Evolutionary conservation across 495 filamentous ascomycete species (phyloP), one percentile per base, ranked within the genome.

Genomic region (Aspergillus saccharolyticus): DNA sequence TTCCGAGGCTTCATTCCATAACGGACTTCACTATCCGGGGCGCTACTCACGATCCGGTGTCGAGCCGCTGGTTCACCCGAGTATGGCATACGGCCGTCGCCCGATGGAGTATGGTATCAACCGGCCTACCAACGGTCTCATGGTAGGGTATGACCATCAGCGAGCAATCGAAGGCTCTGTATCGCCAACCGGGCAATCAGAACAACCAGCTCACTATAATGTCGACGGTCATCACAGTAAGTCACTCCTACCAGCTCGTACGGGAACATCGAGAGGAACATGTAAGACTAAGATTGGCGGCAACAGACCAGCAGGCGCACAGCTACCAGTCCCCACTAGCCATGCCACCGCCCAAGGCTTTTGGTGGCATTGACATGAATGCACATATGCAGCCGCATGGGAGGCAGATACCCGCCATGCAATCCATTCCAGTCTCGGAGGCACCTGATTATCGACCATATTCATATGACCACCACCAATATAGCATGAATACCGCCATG

Each of bases 101-200:
- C 64, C 70, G 18, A 63, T 74, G 65, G 70, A 77, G 10, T 75
- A 71, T 53, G 60, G 59, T 0, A 47, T 75, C 30, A 62, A 62
- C 25, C 66, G 70, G 30, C 62, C 68, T 46, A 54, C 69, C 10
- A 66, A 64, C 43, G 58, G 59, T 24, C 70, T 74, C 66, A 57
- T 72, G 33, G 44, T 66, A 42, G 61, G 56, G 2, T 77, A 74
- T 43, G 68, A 72, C 22, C 66, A 68, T 21, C 66, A 62, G 14
- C 71, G 70, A 20, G 50, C 65, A 14, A 56, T 75, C 22, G 73
- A 77, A 21, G 69, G 68, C 22, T 74, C 74, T 4, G 71, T 76
- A n/a, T 75, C 73, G 2, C 74, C 71, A 15, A 71, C 69, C 20
- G 69, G 68, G 18, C 62, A 68, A 59, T 28, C 69, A 60, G 67